phyloP scores from a whole-genome alignment of 106 monocot species.

The Dioscorea alata region DNA sequence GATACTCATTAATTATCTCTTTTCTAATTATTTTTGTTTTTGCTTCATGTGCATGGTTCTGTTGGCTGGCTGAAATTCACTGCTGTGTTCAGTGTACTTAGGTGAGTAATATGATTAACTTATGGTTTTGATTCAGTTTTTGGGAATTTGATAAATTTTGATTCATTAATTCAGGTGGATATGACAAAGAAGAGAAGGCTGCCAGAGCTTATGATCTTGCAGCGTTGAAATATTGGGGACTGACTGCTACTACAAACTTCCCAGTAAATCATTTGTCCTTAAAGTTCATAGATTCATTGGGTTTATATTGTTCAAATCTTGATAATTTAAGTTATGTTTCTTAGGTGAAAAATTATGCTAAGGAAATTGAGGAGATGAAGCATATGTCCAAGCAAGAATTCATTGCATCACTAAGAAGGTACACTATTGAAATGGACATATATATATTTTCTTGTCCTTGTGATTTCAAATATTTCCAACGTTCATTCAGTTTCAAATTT shows the following conservation, averaged over 20 bases:
- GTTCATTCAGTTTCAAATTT: not conserved
- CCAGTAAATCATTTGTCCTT: not conserved
- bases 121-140: not conserved
- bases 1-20: too few species aligned
- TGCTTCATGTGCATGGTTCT: too few species aligned
- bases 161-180: slow-evolving; percentile 6
- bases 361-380: slow-evolving; percentile 64
- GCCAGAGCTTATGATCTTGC: slow-evolving; percentile 11
- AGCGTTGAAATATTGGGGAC: slow-evolving; percentile 9
- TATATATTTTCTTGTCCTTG: not conserved
- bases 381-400: slow-evolving; percentile 62
- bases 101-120: slow-evolving; percentile 10
- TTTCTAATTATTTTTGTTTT: too few species aligned
- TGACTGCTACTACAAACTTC: slow-evolving; percentile 6
- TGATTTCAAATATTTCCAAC: not conserved
- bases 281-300: not conserved
- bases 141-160: not conserved
- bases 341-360: slow-evolving; percentile 36
- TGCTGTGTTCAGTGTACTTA: slow-evolving; percentile 24
- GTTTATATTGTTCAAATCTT: not conserved
- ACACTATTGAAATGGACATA: not conserved
- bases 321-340: not conserved
- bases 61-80: not conserved
- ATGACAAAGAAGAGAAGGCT: slow-evolving; percentile 12
- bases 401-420: slow-evolving; percentile 54